Base-by-base conservation (phyloP, 352 stramenopile species). In the Phytophthora melonis region DNA sequence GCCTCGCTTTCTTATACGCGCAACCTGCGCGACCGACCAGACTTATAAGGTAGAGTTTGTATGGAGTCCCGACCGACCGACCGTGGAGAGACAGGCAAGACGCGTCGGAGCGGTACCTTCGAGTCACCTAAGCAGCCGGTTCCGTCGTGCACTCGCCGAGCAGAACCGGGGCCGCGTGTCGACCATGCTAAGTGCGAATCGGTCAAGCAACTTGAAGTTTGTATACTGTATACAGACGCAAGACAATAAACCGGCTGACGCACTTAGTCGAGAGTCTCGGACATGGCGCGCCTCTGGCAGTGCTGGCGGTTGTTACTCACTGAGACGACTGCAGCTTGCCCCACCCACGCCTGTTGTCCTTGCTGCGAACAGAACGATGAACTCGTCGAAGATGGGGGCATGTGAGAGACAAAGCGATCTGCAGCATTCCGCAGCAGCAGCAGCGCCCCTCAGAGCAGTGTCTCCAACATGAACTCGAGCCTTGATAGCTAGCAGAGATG, bases 1-100 rank as follows among this genome's bases (percentile, higher is more conserved):
- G n/a, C 14, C 30, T 54, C 52, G 59, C 34, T 25, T 61, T 78
- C 70, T 78, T 75, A 75, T 76, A 62, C 58, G 43, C 3, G 58
- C 65, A 59, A 66, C 65, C 55, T 60, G n/a, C 5, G 3, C 63
- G 63, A 75, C 68, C 63, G 57, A 59, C 23, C 23, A 25, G 1
- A 25, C 23, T 25, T 25, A 2, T 25, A 25, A 25, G 23, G 2
- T 3, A 34, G 0, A 0, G 1, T 41, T 63, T 58, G 34, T 75
- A 66, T 54, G 7, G 0, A 10, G 13, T 56, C 0, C 58, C 54
- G 47, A 53, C 58, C 58, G 58, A 68, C 66, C 59, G 59, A 68
- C 67, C 11, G 14, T 32, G 25, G 19, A 43, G 53, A 45, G 58
- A 54, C 39, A 63, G 36, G 21, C 57, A 23, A 5, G 13, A 34